Evolutionary conservation across 495 filamentous ascomycete genomes (phyloP).

Genomic region (Hypoxylon perforatum): DNA sequence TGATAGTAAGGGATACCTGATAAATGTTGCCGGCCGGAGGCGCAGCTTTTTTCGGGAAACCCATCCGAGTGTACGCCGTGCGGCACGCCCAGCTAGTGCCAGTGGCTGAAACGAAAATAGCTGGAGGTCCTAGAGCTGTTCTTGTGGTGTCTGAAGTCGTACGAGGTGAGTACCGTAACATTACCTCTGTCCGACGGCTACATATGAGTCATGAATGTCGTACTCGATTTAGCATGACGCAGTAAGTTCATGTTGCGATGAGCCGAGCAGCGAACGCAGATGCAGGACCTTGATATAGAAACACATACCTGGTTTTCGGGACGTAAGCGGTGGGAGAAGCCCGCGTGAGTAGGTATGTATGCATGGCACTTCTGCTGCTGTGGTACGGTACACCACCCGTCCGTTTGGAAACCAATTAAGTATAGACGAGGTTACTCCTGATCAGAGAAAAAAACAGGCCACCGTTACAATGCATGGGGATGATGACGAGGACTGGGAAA

Average conservation of each 20-base stretch:
- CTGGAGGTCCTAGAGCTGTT: too few species aligned
- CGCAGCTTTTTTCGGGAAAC: too few species aligned
- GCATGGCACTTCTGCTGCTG: background rate
- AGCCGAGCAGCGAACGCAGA: background rate
- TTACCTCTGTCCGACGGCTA: too few species aligned
- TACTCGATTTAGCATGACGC: background rate
- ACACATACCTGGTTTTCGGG: background rate
- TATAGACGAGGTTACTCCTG: background rate
- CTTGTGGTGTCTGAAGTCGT: too few species aligned
- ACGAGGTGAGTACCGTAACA: too few species aligned
- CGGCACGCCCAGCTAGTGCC: too few species aligned
- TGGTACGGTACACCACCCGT: conserved; percentile 15
- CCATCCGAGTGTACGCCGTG: too few species aligned
- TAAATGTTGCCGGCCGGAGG: too few species aligned
- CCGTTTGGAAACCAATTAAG: background rate
- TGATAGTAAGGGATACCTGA: too few species aligned
- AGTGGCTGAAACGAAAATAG: too few species aligned
- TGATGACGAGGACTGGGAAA: conserved; percentile 17
- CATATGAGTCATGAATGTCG: background rate
- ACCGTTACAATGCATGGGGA: conserved; percentile 1
- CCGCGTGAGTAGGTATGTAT: background rate
- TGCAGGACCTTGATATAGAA: conserved; percentile 15
- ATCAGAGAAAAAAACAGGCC: background rate
- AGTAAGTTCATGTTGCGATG: background rate
- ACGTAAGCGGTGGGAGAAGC: background rate